phyloP scores from a whole-genome alignment of 805 yeast species.

The Yarrowia sp. region DNA sequence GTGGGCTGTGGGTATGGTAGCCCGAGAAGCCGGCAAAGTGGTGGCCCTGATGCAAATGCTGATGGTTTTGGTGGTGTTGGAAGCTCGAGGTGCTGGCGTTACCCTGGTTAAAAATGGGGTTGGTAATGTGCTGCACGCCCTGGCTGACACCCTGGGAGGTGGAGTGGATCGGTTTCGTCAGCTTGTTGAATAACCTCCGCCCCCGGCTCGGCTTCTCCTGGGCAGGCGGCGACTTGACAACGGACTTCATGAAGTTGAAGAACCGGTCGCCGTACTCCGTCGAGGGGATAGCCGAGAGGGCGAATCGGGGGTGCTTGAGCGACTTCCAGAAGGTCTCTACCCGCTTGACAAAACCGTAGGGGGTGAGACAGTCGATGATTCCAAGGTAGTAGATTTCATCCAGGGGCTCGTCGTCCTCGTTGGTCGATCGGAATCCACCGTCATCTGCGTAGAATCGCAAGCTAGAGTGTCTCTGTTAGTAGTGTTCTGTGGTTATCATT shows the following conservation, averaged over 20 bases:
- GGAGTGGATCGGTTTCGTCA: slow-evolving; percentile 23
- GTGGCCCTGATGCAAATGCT: slow-evolving; percentile 34
- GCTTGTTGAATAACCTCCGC: slow-evolving; percentile 28
- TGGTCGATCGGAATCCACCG: slow-evolving; percentile 84
- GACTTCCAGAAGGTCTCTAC: slow-evolving; percentile 77
- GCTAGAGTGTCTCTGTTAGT: slow-evolving; percentile 38
- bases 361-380: slow-evolving; percentile 90
- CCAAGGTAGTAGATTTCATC: slow-evolving; percentile 86
- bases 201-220: slow-evolving; percentile 18
- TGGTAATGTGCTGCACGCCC: slow-evolving; percentile 29
- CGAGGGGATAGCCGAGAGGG: slow-evolving; percentile 89
- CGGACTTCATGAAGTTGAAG: slow-evolving; percentile 57
- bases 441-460: slow-evolving; percentile 75
- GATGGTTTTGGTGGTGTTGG: slow-evolving; percentile 36
- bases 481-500: too few species aligned
- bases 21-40: slow-evolving; percentile 39
- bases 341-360: slow-evolving; percentile 62
- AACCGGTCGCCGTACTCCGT: slow-evolving; percentile 89
- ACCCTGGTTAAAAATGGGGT: slow-evolving; percentile 10
- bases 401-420: slow-evolving; percentile 64
- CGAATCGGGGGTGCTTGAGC: slow-evolving; percentile 46
- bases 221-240: slow-evolving; percentile 32
- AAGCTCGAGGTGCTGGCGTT: slow-evolving; percentile 15
- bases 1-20: slow-evolving; percentile 29
- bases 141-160: slow-evolving; percentile 12